Evolutionary conservation across 2,329 filamentous ascomycete genomes (phyloP).

Genomic region (Penicillium griseofulvum): DNA sequence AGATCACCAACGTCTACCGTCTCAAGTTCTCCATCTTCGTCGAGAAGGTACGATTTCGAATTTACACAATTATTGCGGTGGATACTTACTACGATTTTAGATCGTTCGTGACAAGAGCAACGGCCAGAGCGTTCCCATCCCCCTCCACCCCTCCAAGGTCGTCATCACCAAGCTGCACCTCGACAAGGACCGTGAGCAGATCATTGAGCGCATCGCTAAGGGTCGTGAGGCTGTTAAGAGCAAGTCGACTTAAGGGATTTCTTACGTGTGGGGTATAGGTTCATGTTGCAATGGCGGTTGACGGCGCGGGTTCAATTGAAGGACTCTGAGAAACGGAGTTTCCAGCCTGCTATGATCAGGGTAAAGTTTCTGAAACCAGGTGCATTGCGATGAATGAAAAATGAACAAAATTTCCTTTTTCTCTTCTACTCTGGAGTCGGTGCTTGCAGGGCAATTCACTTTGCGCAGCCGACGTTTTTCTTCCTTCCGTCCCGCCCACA

Average conservation of each 20-base stretch:
- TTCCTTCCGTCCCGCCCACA: constrained; percentile 8
- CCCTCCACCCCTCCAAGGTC: constrained; percentile 94
- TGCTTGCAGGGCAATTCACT: constrained; percentile 2
- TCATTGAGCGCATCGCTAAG: constrained; percentile 48
- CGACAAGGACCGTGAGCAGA: constrained; percentile 53
- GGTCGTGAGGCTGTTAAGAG: constrained; percentile 49
- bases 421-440: constrained; percentile 59
- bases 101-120: constrained; percentile 94
- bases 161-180: constrained; percentile 99
- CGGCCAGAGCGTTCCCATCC: constrained; percentile 91
- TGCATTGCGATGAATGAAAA: constrained; percentile 52
- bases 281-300: constrained; percentile 62
- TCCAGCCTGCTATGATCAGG: constrained; percentile 24
- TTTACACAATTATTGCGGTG: background rate
- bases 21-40: constrained; percentile 97
- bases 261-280: constrained; percentile 59
- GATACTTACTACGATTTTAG: constrained; percentile 4
- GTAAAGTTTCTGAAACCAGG: constrained; percentile 27
- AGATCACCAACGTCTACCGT: constrained; percentile 96
- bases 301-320: constrained; percentile 25
- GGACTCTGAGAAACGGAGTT: constrained; percentile 24
- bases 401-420: constrained; percentile 61
- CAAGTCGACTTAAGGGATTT: constrained; percentile 62
- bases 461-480: constrained; percentile 4
- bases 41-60: constrained; percentile 61